Base-by-base conservation (phyloP, 257 asterid genomes). In the Solanum dulcamara region DNA sequence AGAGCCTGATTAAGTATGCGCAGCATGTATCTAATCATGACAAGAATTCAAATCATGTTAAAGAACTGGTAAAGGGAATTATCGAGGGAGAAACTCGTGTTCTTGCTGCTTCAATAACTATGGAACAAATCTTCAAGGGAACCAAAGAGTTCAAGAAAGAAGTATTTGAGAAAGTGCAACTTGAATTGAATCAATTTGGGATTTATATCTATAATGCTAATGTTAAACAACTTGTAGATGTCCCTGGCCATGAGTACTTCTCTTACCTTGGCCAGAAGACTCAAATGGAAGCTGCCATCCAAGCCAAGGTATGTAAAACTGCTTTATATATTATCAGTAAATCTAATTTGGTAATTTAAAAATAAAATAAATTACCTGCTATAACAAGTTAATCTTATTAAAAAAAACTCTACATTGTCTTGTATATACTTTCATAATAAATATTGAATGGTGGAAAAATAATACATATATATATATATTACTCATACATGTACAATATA, bases 81-180 rank as follows among this genome's bases (percentile, higher is more conserved):
- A 92, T 93, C 30, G 97, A 91, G 42, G 97, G 96, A 0, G 97
- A 93, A 87, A 93, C 97, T 5, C 88, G 97, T 0, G 97, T 93
- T 7, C 85, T 92, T 0, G 94, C 94, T 0, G 96, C 97, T 11
- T 90, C 96, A 44, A 92, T 93, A 96, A 92, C 97, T 6, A 93
- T 93, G 96, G 96, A 92, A 81, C 88, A 90, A 85, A 77, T 91
- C n/a, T 93, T 93, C 68, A 85, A 17, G 26, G 95, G 95, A 17
- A 89, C 97, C 17, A 93, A 93, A 37, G 90, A 89, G 33, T 92
- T 93, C 62, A 93, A 93, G 81, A 66, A 90, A 82, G 93, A 91
- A 80, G 94, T 93, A 15, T 92, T 93, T 11, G 95, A 87, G 72
- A 93, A 92, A 75, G 94, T 93, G 5, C 94, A 93, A 60, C 90